A percentile compares a stretch with the other conserved stretches of the same genome.
phyloP scores from a whole-genome alignment of 176 grass and related monocot genomes.

The Alloteropsis semialata region DNA sequence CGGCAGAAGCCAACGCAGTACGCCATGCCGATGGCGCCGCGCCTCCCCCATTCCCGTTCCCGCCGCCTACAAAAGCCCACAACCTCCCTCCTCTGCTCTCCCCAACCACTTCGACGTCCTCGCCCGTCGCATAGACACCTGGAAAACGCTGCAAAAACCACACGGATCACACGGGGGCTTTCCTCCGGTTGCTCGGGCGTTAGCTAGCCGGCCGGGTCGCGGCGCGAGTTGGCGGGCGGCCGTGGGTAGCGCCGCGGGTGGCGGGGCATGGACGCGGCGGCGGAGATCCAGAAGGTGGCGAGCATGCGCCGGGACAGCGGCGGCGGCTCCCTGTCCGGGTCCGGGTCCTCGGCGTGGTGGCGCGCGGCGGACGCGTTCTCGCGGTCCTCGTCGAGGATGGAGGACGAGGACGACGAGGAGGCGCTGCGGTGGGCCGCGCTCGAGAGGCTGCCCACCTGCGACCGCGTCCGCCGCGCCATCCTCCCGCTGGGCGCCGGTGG shows the following conservation, averaged over 20 bases:
- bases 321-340: constrained; percentile 27
- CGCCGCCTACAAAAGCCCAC: neutral
- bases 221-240: neutral
- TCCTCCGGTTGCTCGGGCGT: neutral
- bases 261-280: constrained; percentile 33
- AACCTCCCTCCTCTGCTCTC: neutral
- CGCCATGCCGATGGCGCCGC: too few relatives aligned
- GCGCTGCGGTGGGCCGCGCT: constrained; percentile 83
- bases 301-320: constrained; percentile 48
- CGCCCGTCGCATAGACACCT: neutral
- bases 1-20: neutral
- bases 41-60: neutral
- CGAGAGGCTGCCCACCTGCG: constrained; percentile 81
- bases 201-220: too few relatives aligned
- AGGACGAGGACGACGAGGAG: constrained; percentile 82
- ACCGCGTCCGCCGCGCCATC: constrained; percentile 71
- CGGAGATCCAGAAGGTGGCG: constrained; percentile 46
- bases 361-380: constrained; percentile 58
- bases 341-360: constrained; percentile 35
- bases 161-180: neutral
- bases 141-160: neutral
- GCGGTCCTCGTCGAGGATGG: constrained; percentile 42
- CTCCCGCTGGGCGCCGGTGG: constrained; percentile 5
- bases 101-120: neutral
- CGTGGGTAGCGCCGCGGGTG: neutral